These are phyloP conservation scores for Penicillium sp. DNA, from an alignment of 2,329 filamentous ascomycete species.

Conservation along the genomic window DNA sequence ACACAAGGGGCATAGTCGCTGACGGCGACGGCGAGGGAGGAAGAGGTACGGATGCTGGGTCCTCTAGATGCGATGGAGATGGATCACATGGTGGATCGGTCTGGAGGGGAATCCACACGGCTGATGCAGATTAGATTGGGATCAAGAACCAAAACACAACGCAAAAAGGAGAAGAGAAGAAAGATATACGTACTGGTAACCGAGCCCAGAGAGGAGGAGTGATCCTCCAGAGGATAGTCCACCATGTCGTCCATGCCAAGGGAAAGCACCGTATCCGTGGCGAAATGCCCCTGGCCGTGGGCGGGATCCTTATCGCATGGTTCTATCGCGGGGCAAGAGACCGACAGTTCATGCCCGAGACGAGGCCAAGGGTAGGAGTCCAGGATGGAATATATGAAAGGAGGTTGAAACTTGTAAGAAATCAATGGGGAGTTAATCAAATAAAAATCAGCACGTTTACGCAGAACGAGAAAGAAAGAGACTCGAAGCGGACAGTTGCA, in stretches of 20 bases:
- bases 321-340: conserved; percentile 25
- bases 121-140: conserved; percentile 25
- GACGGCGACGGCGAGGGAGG: conserved; percentile 18
- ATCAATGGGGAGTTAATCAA: conserved; percentile 3
- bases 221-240: conserved; percentile 32
- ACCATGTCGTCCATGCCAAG: conserved; percentile 39
- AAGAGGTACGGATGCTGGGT: conserved; percentile 24
- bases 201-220: conserved; percentile 32
- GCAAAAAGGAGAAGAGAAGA: conserved; percentile 3
- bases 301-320: conserved; percentile 39
- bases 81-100: conserved; percentile 33
- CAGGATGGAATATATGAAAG: conserved; percentile 13
- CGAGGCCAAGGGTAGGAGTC: conserved; percentile 12
- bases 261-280: conserved; percentile 26
- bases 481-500: conserved; percentile 33
- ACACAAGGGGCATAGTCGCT: conserved; percentile 22
- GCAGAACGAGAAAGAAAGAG: conserved; percentile 7
- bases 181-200: conserved; percentile 33
- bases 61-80: conserved; percentile 26
- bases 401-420: conserved; percentile 2
- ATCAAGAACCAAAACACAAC: conserved; percentile 16
- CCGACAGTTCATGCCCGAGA: conserved; percentile 19
- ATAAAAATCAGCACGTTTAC: not conserved
- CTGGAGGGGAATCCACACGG: conserved; percentile 30
- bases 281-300: conserved; percentile 34